Base-by-base conservation (phyloP, 352 stramenopile genomes). In the Globisporangium radiosum region DNA sequence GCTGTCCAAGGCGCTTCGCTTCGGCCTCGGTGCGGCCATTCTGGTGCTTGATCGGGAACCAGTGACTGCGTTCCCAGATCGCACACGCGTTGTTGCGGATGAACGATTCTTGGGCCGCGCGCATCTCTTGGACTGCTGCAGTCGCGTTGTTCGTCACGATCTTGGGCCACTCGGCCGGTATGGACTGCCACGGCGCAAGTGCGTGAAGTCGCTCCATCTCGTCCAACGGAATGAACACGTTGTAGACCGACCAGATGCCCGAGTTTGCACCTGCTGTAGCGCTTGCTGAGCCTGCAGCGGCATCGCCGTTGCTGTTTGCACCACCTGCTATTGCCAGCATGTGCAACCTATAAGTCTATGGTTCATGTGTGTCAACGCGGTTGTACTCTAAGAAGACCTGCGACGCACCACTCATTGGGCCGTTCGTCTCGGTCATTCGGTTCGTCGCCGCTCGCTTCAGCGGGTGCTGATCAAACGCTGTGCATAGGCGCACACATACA, bases 11-110 rank as follows among this genome's bases (percentile, higher is more conserved):
- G 49, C 62, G 47, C 48, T 68, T 73, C 51, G 54, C 42, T 54
- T 80, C 71, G 8, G 52, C 39, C 11, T 63, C 56, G 0, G 59
- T 73, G 43, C 68, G 70, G 17, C 70, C 73, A 44, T 71, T 72
- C 47, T 77, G 61, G 49, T 69, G 62, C 50, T 79, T 78, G 68
- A 82, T 80, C 0, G 73, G 73, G 52, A 82, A 74, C 73, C 73
- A 82, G 60, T 79, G 71, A 7, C 40, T 62, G 37, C 73, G 69
- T 54, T 82, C 73, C 73, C 73, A 82, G 45, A 82, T 73, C 48
- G 73, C 73, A 10, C 62, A 58, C 8, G 59, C 66, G 47, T 82
- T 69, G 15, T 68, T 53, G 49, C 63, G 8, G 0, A 82, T 44
- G n/a, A 82, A 78, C 13, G 66, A 25, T 0, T 78, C 60, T 53